Percentiles rank a stretch among this genome's conserved stretches.
Conservation (phyloP, 1,139 yeast genomes). For the Sugiyamaella paludigena region DNA sequence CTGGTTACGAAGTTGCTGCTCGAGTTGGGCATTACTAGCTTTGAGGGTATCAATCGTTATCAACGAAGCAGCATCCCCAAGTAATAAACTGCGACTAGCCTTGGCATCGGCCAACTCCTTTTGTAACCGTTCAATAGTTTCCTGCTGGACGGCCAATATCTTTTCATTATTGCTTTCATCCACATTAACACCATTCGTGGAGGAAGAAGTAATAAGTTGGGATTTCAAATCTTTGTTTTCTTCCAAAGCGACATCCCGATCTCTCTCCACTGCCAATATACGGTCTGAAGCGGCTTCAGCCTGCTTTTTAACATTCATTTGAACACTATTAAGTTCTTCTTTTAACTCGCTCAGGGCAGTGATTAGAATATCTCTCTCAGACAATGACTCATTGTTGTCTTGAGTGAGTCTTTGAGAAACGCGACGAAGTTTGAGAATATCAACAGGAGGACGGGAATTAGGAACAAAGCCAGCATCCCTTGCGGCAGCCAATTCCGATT, state of each 20-base stretch:
- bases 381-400: slow-evolving; percentile 28
- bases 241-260: slow-evolving; percentile 27
- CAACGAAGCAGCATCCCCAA: slow-evolving; percentile 12
- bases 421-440: slow-evolving; percentile 32
- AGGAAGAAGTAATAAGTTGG: slow-evolving; percentile 9
- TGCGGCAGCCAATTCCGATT: slow-evolving; percentile 34
- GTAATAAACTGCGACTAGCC: slow-evolving; percentile 15
- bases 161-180: slow-evolving; percentile 1
- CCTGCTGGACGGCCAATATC: slow-evolving; percentile 8
- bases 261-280: slow-evolving; percentile 30
- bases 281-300: slow-evolving; percentile 37
- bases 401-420: slow-evolving; percentile 33
- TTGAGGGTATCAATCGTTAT: slow-evolving; percentile 20
- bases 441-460: slow-evolving; percentile 32
- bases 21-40: slow-evolving; percentile 23
- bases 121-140: slow-evolving; percentile 26
- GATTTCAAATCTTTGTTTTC: slow-evolving; percentile 12
- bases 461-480: slow-evolving; percentile 33
- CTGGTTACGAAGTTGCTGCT: slow-evolving; percentile 29
- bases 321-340: slow-evolving; percentile 36
- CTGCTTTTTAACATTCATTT: slow-evolving; percentile 33
- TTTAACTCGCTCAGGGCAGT: slow-evolving; percentile 36
- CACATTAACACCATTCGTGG: slow-evolving; percentile 9
- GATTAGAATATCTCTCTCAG: slow-evolving; percentile 33
- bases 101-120: slow-evolving; percentile 23